Evolutionary conservation across 345 rosid genomes (phyloP).

Genomic region (Eucalyptus regnans): DNA sequence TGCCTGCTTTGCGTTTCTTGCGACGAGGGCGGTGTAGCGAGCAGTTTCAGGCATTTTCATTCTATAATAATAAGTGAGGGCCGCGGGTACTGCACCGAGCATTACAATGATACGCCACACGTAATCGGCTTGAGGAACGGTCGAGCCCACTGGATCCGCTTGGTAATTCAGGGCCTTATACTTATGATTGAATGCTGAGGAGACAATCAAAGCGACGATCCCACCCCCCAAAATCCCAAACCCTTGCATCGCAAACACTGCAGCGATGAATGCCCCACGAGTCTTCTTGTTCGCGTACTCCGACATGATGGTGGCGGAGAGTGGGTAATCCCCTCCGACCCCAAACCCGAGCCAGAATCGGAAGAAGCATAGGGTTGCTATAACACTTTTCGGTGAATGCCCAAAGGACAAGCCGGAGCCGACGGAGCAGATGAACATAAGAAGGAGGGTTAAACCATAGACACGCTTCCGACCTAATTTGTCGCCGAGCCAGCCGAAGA

Average conservation of each 20-base stretch:
- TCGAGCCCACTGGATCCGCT: background rate
- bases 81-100: slow-evolving; percentile 74
- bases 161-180: slow-evolving; percentile 2
- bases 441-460: slow-evolving; percentile 38
- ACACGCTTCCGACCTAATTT: slow-evolving; percentile 43
- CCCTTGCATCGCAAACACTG: slow-evolving; percentile 74
- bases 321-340: slow-evolving; percentile 71
- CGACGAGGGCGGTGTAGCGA: slow-evolving; percentile 29
- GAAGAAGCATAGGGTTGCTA: slow-evolving; percentile 42
- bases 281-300: slow-evolving; percentile 71
- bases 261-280: slow-evolving; percentile 63
- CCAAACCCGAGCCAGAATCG: slow-evolving; percentile 60
- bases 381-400: slow-evolving; percentile 25
- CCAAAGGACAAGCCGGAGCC: slow-evolving; percentile 61
- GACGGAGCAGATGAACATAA: slow-evolving; percentile 49
- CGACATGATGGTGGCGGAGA: slow-evolving; percentile 77
- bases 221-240: slow-evolving; percentile 55
- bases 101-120: slow-evolving; percentile 69
- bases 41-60: slow-evolving; percentile 91
- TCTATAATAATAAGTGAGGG: slow-evolving; percentile 62
- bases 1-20: slow-evolving; percentile 3
- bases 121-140: slow-evolving; percentile 21
- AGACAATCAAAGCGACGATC: slow-evolving; percentile 33
- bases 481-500: slow-evolving; percentile 59
- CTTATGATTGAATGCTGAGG: background rate